Evolutionary conservation across 176 grass and related monocot species (phyloP), one percentile per base, ranked within the genome.

Genomic region (Themeda triandra): DNA sequence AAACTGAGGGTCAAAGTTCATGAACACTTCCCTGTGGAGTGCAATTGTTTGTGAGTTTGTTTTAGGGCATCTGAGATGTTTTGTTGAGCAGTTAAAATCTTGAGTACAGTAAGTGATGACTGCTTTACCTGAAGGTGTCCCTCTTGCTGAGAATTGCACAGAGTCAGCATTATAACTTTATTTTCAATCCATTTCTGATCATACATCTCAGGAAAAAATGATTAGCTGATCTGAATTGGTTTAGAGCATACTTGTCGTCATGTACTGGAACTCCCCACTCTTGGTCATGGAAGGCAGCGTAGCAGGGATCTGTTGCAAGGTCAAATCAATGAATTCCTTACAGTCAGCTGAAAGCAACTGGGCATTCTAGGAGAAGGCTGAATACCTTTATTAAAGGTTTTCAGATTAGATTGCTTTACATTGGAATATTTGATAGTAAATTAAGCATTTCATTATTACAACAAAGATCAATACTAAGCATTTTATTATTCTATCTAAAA

Each of bases 61-160:
- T 30, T 60, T 58, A 76, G 53, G 62, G 60, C 17, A 23, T 60
- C 35, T 28, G 44, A 87, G 18, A 1, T 49, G 31, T 30, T 51
- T 70, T 69, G 49, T 7, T 31, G 32, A 66, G 32, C 21, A 77
- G n/a, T 77, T 40, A 69, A 49, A 13, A 33, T 73, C 14, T 87
- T 42, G 7, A 63, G 49, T 63, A 24, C 9, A n/a, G 45, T 3
- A 28, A n/a, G 30, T 3, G 28, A 71, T 11, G 54, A 25, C 9
- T 66, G 28, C 5, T 48, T 78, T 60, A 93, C 95, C 92, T 92
- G 83, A 99, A 99, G 44, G 88, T 71, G 64, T 91, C 88, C 77
- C 97, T 99, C 92, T 96, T 99, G 86, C 88, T 89, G 14, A 99
- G 93, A 56, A 99, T 99, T 71, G 82, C 88, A 99, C 19, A 99